Evolutionary conservation across 352 stramenopile genomes (phyloP).

Genomic region (Globisporangium lucens): DNA sequence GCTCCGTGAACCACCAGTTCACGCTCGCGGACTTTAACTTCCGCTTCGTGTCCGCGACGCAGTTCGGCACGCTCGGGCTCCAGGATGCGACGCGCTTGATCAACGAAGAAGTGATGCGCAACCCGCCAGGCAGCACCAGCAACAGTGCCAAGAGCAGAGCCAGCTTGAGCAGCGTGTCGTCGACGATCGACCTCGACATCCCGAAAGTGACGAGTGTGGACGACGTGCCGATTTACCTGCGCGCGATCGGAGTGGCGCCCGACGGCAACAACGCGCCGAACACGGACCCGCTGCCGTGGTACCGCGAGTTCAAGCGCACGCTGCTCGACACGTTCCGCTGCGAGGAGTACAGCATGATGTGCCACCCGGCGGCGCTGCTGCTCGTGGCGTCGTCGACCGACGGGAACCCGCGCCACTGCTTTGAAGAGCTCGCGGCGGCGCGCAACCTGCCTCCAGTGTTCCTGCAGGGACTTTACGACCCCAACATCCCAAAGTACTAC

Average conservation of each 20-base stretch:
- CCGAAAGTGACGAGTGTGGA: slow-evolving; percentile 49
- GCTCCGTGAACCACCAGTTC: slow-evolving; percentile 69
- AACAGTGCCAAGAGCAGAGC: background rate
- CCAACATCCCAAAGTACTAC: slow-evolving; percentile 82
- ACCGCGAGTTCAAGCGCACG: slow-evolving; percentile 68
- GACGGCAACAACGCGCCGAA: slow-evolving; percentile 42
- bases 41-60: slow-evolving; percentile 56
- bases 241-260: slow-evolving; percentile 38
- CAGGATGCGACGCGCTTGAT: slow-evolving; percentile 56
- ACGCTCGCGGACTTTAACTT: slow-evolving; percentile 70
- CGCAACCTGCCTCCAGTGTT: slow-evolving; percentile 59
- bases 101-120: slow-evolving; percentile 55
- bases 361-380: slow-evolving; percentile 69
- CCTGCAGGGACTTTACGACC: slow-evolving; percentile 74
- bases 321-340: slow-evolving; percentile 83
- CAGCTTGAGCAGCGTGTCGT: slow-evolving; percentile 17
- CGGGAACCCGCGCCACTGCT: slow-evolving; percentile 68
- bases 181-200: slow-evolving; percentile 59
- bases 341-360: slow-evolving; percentile 76
- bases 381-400: slow-evolving; percentile 83
- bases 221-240: slow-evolving; percentile 68
- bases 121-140: slow-evolving; percentile 27
- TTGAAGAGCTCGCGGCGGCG: slow-evolving; percentile 56
- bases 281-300: slow-evolving; percentile 61
- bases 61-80: slow-evolving; percentile 47